Evolutionary conservation across 352 stramenopile genomes (phyloP), one percentile per base, ranked within the genome.

Genomic region (Phytophthora constricta): DNA sequence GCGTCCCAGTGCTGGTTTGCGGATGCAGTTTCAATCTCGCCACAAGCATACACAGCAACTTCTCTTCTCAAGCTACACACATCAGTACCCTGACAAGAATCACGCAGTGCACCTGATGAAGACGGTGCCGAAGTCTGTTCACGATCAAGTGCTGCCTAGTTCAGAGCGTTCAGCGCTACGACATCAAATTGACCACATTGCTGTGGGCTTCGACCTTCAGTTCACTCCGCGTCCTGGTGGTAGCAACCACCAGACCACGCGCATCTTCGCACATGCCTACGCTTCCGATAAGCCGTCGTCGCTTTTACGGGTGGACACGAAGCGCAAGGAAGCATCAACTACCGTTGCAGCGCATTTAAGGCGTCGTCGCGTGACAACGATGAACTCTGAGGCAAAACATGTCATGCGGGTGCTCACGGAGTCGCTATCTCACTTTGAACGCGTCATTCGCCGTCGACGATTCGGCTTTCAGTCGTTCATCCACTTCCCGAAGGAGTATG

Each of bases 401-500:
- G 73, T 87, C 22, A 59, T 87, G 50, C 52, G 68, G 9, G 31
- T 77, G 20, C 62, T 85, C 5, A 63, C 68, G 22, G 68, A 68
- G 22, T 80, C 67, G 48, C 54, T 87, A 37, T 64, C 62, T 25
- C 42, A 72, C 37, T 68, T 84, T 11, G 79, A 87, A 59, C 68
- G 70, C 25, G 68, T 87, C 34, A 83, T 85, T 41, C 70, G 73
- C 0, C 78, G 78, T 1, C 75, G 78, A 4, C 79, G 79, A 34
- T 76, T 87, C 22, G 79, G 79, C 2, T 81, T 87, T 60, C 79
- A 87, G 71, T 72, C 58, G 26, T 77, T 84, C 55, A 34, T 82
- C 25, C 77, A 76, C 42, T 66, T 77, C 52, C 57, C 80, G 31
- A 67, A 58, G 17, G 63, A 84, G 31, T 76, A 75, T 26, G 60